These are phyloP conservation scores for Neofusicoccum umdonicola DNA, from an alignment of 2,329 filamentous ascomycete species.

Conservation along the genomic window DNA sequence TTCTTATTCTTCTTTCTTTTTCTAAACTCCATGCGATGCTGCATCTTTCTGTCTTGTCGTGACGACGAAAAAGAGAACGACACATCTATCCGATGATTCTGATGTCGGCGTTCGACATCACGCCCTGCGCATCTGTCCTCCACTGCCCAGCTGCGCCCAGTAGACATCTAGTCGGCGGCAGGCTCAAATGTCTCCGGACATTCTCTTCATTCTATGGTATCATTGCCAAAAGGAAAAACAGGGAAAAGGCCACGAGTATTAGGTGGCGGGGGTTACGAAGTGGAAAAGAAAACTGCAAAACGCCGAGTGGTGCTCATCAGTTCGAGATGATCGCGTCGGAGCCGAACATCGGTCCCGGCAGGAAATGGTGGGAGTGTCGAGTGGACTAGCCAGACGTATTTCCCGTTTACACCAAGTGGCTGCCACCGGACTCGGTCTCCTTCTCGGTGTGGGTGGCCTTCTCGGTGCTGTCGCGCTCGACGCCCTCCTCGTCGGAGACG, in stretches of 20 bases:
- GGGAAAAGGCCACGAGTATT: neutral
- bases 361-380: neutral
- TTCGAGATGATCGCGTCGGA: neutral
- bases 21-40: slow-evolving; percentile 2
- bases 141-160: neutral
- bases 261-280: neutral
- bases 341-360: neutral
- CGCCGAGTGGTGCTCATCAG: neutral
- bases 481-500: slow-evolving; percentile 25
- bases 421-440: slow-evolving; percentile 18
- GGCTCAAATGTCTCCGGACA: neutral
- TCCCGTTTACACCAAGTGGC: slow-evolving; percentile 17
- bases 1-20: neutral
- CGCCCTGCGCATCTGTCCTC: neutral
- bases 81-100: neutral
- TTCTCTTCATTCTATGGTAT: slow-evolving; percentile 11
- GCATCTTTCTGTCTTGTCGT: neutral
- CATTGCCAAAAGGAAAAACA: neutral
- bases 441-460: slow-evolving; percentile 18
- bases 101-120: neutral
- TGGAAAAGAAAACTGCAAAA: neutral
- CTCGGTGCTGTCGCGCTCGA: slow-evolving; percentile 7
- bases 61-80: neutral
- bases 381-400: neutral
- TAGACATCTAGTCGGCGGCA: slow-evolving; percentile 6